These are phyloP conservation scores for Russula ochroleuca DNA, from an alignment of 768 basidiomycete genomes.

Conservation along the genomic window DNA sequence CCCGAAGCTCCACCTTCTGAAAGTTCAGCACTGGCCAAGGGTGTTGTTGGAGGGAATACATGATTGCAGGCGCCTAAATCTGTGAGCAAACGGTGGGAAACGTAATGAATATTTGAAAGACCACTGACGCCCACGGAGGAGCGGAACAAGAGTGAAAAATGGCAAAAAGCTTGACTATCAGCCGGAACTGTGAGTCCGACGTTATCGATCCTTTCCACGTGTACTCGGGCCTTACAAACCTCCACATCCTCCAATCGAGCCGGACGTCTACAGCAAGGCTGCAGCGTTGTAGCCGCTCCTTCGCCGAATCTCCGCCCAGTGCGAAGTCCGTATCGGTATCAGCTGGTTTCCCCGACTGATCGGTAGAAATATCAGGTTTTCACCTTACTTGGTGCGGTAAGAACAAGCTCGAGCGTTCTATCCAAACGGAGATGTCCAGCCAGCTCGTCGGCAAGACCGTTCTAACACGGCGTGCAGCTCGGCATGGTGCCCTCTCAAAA, in stretches of 20 bases:
- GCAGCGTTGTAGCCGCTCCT: slow-evolving; percentile 4
- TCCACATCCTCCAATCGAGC: background rate
- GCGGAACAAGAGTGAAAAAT: slow-evolving; percentile 3
- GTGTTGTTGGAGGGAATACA: background rate
- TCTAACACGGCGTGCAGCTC: background rate
- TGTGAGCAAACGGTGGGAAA: background rate
- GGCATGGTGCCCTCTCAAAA: background rate
- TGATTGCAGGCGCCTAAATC: slow-evolving; percentile 1
- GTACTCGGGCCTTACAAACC: slow-evolving; percentile 3
- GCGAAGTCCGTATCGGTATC: background rate
- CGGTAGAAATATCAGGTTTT: slow-evolving; percentile 15
- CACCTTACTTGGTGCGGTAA: slow-evolving; percentile 15
- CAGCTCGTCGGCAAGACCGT: background rate
- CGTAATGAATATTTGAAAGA: slow-evolving; percentile 2
- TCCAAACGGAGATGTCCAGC: slow-evolving; percentile 17
- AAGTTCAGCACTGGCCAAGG: slow-evolving; percentile 8
- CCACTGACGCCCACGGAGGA: slow-evolving; percentile 1
- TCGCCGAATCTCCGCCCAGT: slow-evolving; percentile 17
- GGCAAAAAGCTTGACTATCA: slow-evolving; percentile 14
- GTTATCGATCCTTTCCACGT: slow-evolving; percentile 13
- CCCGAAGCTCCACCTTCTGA: slow-evolving; percentile 1
- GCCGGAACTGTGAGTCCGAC: background rate
- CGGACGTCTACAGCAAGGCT: background rate
- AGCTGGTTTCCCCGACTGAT: slow-evolving; percentile 22
- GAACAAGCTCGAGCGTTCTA: slow-evolving; percentile 11